A percentile compares a stretch with the other conserved stretches of the same genome.
Conservation (phyloP, 2,329 filamentous ascomycete genomes). For the Fusarium sp. region DNA sequence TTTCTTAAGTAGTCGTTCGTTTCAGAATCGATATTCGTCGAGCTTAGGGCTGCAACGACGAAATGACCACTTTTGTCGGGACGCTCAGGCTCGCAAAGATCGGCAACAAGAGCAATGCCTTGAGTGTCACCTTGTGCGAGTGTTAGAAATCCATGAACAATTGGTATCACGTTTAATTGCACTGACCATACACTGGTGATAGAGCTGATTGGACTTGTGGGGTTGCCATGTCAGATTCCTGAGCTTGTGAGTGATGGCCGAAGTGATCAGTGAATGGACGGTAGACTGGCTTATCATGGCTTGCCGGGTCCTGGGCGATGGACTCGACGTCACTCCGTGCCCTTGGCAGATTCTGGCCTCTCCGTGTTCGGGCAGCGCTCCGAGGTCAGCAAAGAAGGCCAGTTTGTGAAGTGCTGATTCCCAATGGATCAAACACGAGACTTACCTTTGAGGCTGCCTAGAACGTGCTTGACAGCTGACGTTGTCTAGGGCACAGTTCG, state of each 20-base stretch:
- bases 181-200: background rate
- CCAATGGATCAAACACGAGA: background rate
- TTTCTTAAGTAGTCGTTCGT: conserved; percentile 27
- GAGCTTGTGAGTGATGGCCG: background rate
- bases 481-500: conserved; percentile 43
- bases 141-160: background rate
- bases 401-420: background rate
- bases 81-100: background rate
- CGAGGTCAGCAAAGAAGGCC: background rate
- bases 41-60: background rate
- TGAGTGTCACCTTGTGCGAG: background rate
- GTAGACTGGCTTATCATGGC: background rate
- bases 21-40: background rate
- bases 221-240: background rate
- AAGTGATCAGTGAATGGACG: background rate
- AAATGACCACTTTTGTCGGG: background rate
- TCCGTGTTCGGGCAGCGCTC: background rate
- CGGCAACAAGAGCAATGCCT: background rate
- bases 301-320: background rate
- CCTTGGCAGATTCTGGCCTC: background rate
- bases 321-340: background rate
- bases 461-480: conserved; percentile 26
- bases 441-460: background rate
- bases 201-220: background rate
- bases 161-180: background rate